Evolutionary conservation across 2,329 filamentous ascomycete species (phyloP).

Genomic region (Nemania diffusa): DNA sequence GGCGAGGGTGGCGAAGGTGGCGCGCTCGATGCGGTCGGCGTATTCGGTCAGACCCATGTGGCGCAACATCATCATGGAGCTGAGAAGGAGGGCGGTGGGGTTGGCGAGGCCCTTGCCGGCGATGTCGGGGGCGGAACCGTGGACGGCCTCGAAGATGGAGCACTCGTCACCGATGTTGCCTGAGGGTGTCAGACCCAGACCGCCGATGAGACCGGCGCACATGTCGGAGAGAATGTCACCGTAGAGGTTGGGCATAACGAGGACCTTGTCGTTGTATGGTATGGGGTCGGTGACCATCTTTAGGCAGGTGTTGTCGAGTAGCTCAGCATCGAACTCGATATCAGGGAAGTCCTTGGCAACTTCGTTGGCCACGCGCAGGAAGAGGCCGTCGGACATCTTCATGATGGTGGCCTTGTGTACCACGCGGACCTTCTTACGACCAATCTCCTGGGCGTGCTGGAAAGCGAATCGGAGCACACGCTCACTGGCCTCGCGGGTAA

Average conservation of each 20-base stretch:
- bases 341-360: constrained; percentile 95
- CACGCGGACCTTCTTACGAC: constrained; percentile 95
- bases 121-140: constrained; percentile 96
- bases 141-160: constrained; percentile 99
- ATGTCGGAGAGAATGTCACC: constrained; percentile 99
- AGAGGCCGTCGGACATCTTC: constrained; percentile 99
- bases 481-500: constrained; percentile 93
- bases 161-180: constrained; percentile 99
- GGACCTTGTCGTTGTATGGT: constrained; percentile 98
- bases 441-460: constrained; percentile 94
- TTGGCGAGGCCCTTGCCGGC: constrained; percentile 96
- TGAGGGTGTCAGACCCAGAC: constrained; percentile 94
- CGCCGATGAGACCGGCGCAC: constrained; percentile 98
- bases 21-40: constrained; percentile 88
- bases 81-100: constrained; percentile 93
- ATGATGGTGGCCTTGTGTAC: constrained; percentile 99
- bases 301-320: constrained; percentile 98
- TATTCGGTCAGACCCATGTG: constrained; percentile 93
- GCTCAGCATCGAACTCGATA: constrained; percentile 96
- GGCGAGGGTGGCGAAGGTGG: constrained; percentile 92
- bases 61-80: constrained; percentile 99
- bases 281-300: constrained; percentile 97
- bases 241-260: constrained; percentile 98
- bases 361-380: constrained; percentile 86
- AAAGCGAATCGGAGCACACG: constrained; percentile 97